A percentile compares a stretch with the other conserved stretches of the same genome.
These are phyloP conservation scores for Paraphoma chrysanthemicola DNA, from an alignment of 2,329 filamentous ascomycete genomes.

Conservation along the genomic window DNA sequence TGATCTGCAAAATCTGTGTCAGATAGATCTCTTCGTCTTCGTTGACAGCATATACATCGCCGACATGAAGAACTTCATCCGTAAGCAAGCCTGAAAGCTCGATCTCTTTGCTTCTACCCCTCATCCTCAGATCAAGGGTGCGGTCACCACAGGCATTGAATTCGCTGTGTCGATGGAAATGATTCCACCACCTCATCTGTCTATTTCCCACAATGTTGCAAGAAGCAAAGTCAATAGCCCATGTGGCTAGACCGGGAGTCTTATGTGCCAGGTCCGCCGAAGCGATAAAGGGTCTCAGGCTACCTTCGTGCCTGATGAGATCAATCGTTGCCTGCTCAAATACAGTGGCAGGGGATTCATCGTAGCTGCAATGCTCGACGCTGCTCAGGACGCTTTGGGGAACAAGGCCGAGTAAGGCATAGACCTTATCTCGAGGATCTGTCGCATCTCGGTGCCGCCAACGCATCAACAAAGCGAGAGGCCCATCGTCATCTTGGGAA, in stretches of 20 bases:
- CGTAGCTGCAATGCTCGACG: conserved; percentile 13
- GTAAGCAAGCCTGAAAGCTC: conserved; percentile 3
- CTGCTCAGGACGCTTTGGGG: conserved; percentile 5
- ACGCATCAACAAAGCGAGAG: conserved; percentile 23
- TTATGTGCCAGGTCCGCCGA: conserved; percentile 17
- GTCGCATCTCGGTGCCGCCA: conserved; percentile 26
- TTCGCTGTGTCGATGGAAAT: conserved; percentile 20
- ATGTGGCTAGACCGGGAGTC: conserved; percentile 10
- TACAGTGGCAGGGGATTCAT: not conserved
- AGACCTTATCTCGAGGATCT: conserved; percentile 33
- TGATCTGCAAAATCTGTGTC: not conserved
- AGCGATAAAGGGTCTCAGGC: conserved; percentile 17
- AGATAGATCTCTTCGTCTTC: not conserved
- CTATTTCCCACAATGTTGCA: conserved; percentile 17
- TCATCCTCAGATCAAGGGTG: not conserved
- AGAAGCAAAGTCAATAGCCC: conserved; percentile 26
- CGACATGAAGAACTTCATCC: conserved; percentile 8
- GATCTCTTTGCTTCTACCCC: not conserved
- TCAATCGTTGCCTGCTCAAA: conserved; percentile 20
- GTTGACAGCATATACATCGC: not conserved
- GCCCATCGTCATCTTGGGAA: conserved; percentile 6
- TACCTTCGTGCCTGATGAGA: conserved; percentile 12
- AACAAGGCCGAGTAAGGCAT: conserved; percentile 26
- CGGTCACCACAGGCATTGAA: conserved; percentile 11
- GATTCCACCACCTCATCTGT: conserved; percentile 27